A percentile compares a stretch with the other conserved stretches of the same genome.
Evolutionary conservation across 2,329 filamentous ascomycete species (phyloP).

Genomic region (Dactylellina haptotyla): DNA sequence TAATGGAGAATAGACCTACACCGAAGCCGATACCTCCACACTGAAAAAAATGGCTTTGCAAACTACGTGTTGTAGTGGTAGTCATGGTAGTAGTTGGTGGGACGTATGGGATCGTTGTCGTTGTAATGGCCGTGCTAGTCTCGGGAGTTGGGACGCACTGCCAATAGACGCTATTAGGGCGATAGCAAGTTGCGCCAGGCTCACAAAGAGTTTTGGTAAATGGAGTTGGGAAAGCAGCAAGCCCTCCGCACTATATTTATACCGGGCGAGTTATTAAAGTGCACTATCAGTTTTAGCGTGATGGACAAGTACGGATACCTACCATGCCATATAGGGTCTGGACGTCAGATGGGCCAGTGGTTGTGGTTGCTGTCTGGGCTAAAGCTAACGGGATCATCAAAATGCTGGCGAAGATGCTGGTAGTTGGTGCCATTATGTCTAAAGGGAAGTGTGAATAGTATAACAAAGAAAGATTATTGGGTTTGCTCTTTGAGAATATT

Average conservation of each 20-base stretch:
- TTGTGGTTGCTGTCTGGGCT: background rate
- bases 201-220: slow-evolving; percentile 15
- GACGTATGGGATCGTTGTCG: background rate
- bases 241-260: slow-evolving; percentile 19
- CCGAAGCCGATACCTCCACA: background rate
- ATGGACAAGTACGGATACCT: background rate
- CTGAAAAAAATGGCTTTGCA: background rate
- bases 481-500: too few species aligned
- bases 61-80: background rate
- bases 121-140: background rate
- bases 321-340: slow-evolving; percentile 5
- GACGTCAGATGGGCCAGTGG: slow-evolving; percentile 1
- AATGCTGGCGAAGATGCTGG: background rate
- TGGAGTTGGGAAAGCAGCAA: slow-evolving; percentile 11
- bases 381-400: background rate
- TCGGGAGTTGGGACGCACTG: slow-evolving; percentile 4
- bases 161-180: slow-evolving; percentile 16
- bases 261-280: background rate
- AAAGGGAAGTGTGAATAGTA: too few species aligned
- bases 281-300: background rate
- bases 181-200: background rate
- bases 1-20: too few species aligned
- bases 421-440: background rate
- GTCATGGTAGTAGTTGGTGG: background rate
- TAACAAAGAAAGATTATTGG: too few species aligned